phyloP scores from a whole-genome alignment of 768 basidiomycete genomes.

The Phanerochaete carnosa region DNA sequence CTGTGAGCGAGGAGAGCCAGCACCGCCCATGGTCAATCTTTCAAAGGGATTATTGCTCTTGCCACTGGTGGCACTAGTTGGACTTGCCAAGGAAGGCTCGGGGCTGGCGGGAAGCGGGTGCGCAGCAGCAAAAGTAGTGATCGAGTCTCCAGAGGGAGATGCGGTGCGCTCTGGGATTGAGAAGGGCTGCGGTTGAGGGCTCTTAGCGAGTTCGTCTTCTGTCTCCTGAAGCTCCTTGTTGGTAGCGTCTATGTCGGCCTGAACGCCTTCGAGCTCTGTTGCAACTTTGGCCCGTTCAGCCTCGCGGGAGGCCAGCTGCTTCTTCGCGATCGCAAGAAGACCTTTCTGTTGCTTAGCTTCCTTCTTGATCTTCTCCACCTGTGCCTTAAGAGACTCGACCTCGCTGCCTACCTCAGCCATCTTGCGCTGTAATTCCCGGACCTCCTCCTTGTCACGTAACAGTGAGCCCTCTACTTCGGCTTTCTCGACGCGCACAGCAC shows the following conservation, averaged over 20 bases:
- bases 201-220: constrained; percentile 47
- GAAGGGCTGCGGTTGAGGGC: constrained; percentile 16
- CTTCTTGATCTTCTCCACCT: constrained; percentile 86
- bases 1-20: constrained; percentile 44
- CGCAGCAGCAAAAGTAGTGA: constrained; percentile 58
- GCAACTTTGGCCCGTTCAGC: constrained; percentile 65
- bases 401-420: constrained; percentile 81
- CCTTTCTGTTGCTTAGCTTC: constrained; percentile 97
- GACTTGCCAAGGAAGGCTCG: constrained; percentile 42
- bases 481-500: constrained; percentile 85
- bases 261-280: constrained; percentile 69
- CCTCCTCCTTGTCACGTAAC: constrained; percentile 92
- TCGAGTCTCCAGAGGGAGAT: constrained; percentile 38
- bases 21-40: constrained; percentile 45
- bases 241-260: constrained; percentile 47
- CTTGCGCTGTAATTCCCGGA: constrained; percentile 76
- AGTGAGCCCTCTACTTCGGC: constrained; percentile 84
- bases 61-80: constrained; percentile 37
- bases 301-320: constrained; percentile 87
- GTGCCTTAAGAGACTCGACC: constrained; percentile 62
- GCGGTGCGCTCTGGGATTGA: constrained; percentile 20
- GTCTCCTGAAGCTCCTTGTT: constrained; percentile 53
- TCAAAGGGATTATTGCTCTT: constrained; percentile 96
- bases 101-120: constrained; percentile 74
- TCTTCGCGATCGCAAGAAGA: constrained; percentile 88